Evolutionary conservation across 2,329 filamentous ascomycete species (phyloP), one percentile per base, ranked within the genome.

Genomic region (Colletotrichum sp.): DNA sequence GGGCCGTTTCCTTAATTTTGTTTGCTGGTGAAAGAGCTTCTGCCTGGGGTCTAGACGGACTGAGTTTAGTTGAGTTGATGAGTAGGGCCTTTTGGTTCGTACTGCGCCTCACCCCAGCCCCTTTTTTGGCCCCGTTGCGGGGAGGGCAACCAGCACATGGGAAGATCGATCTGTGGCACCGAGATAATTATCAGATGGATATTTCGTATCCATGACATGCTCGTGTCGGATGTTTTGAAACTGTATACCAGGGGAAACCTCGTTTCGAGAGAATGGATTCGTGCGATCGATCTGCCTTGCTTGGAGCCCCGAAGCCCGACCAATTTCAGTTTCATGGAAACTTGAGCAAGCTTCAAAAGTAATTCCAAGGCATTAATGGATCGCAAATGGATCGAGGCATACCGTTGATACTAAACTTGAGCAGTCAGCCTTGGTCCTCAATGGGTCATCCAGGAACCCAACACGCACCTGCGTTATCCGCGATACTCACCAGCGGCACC

Each of bases 11-110:
- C 34, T 34, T 1, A 4, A 15, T 44, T 18, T 26, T 59, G 18
- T 57, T 15, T 15, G 18, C n/a, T n/a, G 12, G 6, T 34, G n/a
- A 52, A 28, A 16, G 18, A 32, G 18, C 32, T 32, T 59, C 66
- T 71, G 68, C 57, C 68, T 71, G 68, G 34, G 55, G 32, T 52
- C 9, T 24, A 64, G 68, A n/a, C 57, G 57, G 30, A 62, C 57
- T n/a, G 21, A 52, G 13, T 6, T 16, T 26, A 60, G 32, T 70
- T 24, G 30, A 26, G 49, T 36, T 18, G n/a, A 39, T 12, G n/a
- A 59, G 28, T 39, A n/a, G 32, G 26, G 34, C 65, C 39, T 32
- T 32, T 34, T 16, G 55, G 21, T 10, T 71, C 6, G 28, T 18
- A 24, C 68, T 71, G 68, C 59, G 68, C 68, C 68, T 63, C 68